Conservation (phyloP, 1,284 basidiomycete genomes). For the Veloporphyrellus conicus region DNA sequence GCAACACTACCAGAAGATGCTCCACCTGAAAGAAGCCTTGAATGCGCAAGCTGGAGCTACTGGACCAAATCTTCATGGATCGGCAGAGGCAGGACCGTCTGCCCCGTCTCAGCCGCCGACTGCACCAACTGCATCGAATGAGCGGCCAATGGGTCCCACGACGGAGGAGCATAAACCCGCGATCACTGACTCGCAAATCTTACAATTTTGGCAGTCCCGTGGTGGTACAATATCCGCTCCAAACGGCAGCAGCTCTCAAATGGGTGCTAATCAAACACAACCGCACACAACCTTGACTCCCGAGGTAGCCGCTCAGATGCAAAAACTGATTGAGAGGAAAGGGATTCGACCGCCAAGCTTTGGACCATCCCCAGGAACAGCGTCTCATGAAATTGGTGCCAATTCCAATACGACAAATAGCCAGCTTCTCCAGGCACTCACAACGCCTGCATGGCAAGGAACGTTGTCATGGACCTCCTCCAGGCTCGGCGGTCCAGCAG, state of each 20-base stretch:
- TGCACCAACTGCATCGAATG: slow-evolving; percentile 1
- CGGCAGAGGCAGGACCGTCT: slow-evolving; percentile 10
- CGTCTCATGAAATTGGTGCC: slow-evolving; percentile 11
- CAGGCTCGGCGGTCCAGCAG: slow-evolving; percentile 37
- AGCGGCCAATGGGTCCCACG: slow-evolving; percentile 4
- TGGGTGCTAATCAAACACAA: slow-evolving; percentile 14
- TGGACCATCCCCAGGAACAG: slow-evolving; percentile 7
- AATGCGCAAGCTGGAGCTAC: slow-evolving; percentile 3
- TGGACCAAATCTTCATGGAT: slow-evolving; percentile 1
- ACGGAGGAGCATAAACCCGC: slow-evolving; percentile 24
- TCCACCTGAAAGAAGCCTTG: slow-evolving; percentile 11
- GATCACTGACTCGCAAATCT: slow-evolving; percentile 19
- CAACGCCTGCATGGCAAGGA: slow-evolving; percentile 46
- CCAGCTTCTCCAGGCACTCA: slow-evolving; percentile 4
- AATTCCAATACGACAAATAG: slow-evolving; percentile 5
- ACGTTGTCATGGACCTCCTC: slow-evolving; percentile 45
- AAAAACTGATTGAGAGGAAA: slow-evolving; percentile 47
- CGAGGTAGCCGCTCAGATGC: slow-evolving; percentile 45
- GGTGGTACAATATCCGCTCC: slow-evolving; percentile 12
- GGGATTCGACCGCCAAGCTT: slow-evolving; percentile 14
- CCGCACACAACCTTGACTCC: slow-evolving; percentile 11
- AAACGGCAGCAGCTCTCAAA: slow-evolving; percentile 1
- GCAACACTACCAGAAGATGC: slow-evolving; percentile 17
- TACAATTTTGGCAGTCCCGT: slow-evolving; percentile 31
- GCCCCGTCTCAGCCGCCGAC: slow-evolving; percentile 11